phyloP scores from a whole-genome alignment of 2,329 filamentous ascomycete genomes.

The Claviceps sorghi region DNA sequence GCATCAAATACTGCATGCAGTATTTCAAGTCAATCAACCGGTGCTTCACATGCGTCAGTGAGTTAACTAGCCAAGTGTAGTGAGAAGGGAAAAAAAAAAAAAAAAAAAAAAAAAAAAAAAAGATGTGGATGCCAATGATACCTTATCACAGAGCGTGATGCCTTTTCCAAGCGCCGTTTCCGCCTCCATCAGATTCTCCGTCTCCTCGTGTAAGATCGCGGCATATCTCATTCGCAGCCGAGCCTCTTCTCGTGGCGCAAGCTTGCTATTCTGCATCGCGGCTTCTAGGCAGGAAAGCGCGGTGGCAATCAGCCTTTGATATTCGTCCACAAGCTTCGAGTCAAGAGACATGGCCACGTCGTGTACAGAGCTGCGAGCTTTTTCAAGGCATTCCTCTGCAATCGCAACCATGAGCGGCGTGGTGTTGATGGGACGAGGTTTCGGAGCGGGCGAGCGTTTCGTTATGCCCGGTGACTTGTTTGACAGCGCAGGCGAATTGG shows the following conservation, averaged over 20 bases:
- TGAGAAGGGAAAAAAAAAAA: too few species aligned
- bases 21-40: constrained; percentile 52
- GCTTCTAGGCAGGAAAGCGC: constrained; percentile 60
- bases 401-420: constrained; percentile 51
- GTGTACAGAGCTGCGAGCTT: constrained; percentile 43
- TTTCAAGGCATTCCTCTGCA: constrained; percentile 60
- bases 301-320: constrained; percentile 58
- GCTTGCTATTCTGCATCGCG: constrained; percentile 44
- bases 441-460: constrained; percentile 28
- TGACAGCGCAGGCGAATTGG: constrained; percentile 27
- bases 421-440: constrained; percentile 31
- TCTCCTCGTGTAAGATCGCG: constrained; percentile 57
- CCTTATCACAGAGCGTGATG: constrained; percentile 53
- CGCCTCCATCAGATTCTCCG: constrained; percentile 58
- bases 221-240: constrained; percentile 57
- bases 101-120: not conserved
- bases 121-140: constrained; percentile 14
- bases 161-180: constrained; percentile 60
- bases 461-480: constrained; percentile 25
- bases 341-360: constrained; percentile 26
- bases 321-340: constrained; percentile 39
- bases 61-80: not conserved
- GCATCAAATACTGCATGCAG: constrained; percentile 59
- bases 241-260: constrained; percentile 53
- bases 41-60: constrained; percentile 14